Base-by-base conservation (phyloP, 2,329 filamentous ascomycete genomes). In the Macrophomina tecta region DNA sequence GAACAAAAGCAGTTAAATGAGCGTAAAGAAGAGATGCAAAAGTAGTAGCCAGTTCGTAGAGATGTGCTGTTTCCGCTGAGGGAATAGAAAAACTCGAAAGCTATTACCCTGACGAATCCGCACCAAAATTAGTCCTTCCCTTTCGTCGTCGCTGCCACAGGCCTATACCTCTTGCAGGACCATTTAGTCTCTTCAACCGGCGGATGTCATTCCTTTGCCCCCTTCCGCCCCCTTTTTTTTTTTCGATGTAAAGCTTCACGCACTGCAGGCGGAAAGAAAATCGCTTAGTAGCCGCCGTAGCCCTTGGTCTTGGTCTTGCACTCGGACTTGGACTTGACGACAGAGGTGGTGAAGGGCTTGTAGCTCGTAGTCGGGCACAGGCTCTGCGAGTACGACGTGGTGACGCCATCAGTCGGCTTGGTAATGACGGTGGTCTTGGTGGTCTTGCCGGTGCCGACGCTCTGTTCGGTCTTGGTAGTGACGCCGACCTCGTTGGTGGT, bases 251-350 rank as follows among this genome's bases (percentile, higher is more conserved):
- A 32, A 16, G 28, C 28, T 32, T 32, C 11, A 52, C 16, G 9
- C 12, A 14, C 49, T 11, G 49, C 18, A 7, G 28, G 30, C n/a
- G n/a, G 28, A 3, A 32, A 7, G 28, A 14, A 16, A 36, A 8
- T 32, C 1, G 42, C 34, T 61, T 66, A 66, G 18, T 32, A 66
- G 32, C 52, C 51, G 32, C 65, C 65, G 12, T 63, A 66, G 53
- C 55, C 64, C 30, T 38, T 32, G n/a, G 53, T 61, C 55, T 70
- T 69, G 42, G 72, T 73, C 12, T 65, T 60, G 70, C 73, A 75
- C 11, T 68, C 53, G 0, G 69, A 69, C 60, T 69, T 71, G 1
- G 72, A 73, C 52, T 71, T 70, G n/a, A 70, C 68, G 4, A 53
- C 42, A 1, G 68, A 65, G 28, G 69, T 69, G 2, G 73, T 75